Evolutionary conservation across 306 rosid genomes (phyloP).

Genomic region (Leucaena leucocephala): DNA sequence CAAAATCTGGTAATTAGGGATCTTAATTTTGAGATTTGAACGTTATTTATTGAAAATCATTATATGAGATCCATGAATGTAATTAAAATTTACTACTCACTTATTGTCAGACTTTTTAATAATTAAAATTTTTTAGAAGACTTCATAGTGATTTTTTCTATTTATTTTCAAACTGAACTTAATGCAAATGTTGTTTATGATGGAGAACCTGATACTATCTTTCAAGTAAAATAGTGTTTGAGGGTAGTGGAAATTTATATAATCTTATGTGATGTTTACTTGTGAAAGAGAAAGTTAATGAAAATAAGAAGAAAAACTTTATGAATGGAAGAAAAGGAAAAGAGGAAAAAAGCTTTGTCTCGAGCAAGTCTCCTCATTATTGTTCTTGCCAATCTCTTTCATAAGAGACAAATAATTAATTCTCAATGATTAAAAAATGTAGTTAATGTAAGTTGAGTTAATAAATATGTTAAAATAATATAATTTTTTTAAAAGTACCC

Average conservation of each 20-base stretch:
- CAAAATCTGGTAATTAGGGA: conserved; percentile 43
- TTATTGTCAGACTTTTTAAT: no score
- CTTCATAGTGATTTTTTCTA: no score
- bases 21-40: conserved; percentile 3
- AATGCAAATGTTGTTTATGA: conserved; percentile 10
- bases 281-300: conserved; percentile 10
- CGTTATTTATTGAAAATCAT: no score
- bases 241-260: conserved; percentile 2
- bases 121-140: no score
- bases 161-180: not conserved
- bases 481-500: no score
- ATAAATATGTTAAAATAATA: no score
- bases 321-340: not conserved
- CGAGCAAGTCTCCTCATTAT: not conserved
- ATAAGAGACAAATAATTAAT: no score
- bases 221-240: not conserved
- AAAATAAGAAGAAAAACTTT: conserved; percentile 2
- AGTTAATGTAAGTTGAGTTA: no score
- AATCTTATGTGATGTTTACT: conserved; percentile 4
- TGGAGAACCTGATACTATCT: conserved; percentile 19
- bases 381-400: not conserved
- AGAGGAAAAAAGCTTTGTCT: not conserved
- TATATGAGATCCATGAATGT: no score
- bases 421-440: no score
- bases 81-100: no score